Conservation (phyloP, 2,329 filamentous ascomycete species). For the Raffaelea arxii region DNA sequence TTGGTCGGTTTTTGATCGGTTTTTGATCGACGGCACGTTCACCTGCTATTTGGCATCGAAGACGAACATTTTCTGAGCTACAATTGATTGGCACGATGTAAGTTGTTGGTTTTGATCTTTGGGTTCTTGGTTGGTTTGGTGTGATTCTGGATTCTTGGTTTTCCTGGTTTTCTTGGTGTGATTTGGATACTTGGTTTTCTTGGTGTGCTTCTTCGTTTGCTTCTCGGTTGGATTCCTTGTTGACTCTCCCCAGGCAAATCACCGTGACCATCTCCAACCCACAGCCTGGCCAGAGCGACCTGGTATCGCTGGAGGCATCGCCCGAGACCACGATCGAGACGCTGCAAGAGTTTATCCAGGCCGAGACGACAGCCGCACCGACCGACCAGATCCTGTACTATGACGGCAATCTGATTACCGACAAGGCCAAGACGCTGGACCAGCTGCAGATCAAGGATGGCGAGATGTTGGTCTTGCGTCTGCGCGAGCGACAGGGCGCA, state of each 20-base stretch:
- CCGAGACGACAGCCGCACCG: conserved; percentile 66
- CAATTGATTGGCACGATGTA: no score
- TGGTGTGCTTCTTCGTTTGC: background rate
- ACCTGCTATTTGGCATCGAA: no score
- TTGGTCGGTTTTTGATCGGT: no score
- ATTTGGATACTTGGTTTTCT: no score
- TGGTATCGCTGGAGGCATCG: conserved; percentile 74
- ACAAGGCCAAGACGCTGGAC: conserved; percentile 72
- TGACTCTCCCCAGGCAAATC: conserved; percentile 55
- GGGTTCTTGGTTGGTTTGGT: no score
- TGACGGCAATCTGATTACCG: conserved; percentile 71
- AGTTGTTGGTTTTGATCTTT: no score
- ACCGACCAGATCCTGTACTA: conserved; percentile 77
- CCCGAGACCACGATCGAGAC: conserved; percentile 74
- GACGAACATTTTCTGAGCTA: no score
- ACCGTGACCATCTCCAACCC: conserved; percentile 76
- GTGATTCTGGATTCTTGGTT: no score
- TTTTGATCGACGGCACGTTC: no score
- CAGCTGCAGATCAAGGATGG: conserved; percentile 74
- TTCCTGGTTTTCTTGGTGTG: no score
- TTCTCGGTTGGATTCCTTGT: background rate
- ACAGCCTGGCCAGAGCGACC: conserved; percentile 60
- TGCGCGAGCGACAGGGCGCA: conserved; percentile 35
- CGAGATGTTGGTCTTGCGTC: conserved; percentile 85
- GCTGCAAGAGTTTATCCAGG: conserved; percentile 80